These are phyloP conservation scores for Bryopsis sp. DNA, from an alignment of 139 green algal genomes.

Conservation along the genomic window DNA sequence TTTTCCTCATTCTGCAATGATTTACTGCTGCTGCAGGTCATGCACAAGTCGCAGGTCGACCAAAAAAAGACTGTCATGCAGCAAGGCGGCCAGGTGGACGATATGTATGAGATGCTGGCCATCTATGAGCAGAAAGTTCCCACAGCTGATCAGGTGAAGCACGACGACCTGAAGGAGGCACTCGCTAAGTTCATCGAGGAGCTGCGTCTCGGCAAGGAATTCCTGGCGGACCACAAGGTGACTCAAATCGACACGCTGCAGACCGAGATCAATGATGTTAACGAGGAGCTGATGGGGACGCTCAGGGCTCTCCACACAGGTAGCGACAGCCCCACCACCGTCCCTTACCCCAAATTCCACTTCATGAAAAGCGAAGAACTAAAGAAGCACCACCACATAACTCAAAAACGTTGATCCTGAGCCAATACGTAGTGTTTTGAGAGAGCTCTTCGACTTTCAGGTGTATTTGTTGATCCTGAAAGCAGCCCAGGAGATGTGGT, in stretches of 20 bases:
- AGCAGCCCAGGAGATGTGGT: conserved; percentile 22
- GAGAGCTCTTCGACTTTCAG: too few species aligned
- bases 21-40: conserved; percentile 28
- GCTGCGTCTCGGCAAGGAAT: conserved; percentile 47
- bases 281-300: conserved; percentile 46
- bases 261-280: conserved; percentile 36
- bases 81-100: conserved; percentile 45
- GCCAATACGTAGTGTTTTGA: too few species aligned
- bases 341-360: too few species aligned
- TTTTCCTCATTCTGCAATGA: neutral
- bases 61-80: conserved; percentile 45
- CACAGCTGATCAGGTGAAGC: conserved; percentile 50
- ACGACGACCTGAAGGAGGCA: conserved; percentile 66
- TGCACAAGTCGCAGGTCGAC: conserved; percentile 46
- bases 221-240: conserved; percentile 59
- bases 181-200: conserved; percentile 33
- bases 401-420: too few species aligned
- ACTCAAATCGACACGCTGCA: conserved; percentile 42
- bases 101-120: conserved; percentile 75
- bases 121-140: conserved; percentile 63
- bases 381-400: too few species aligned
- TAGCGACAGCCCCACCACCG: too few species aligned
- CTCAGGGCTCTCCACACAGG: conserved; percentile 28
- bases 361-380: too few species aligned
- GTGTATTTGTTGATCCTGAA: conserved; percentile 26